A percentile compares a stretch with the other conserved stretches of the same genome.
These are phyloP conservation scores for Taiwanofungus camphoratus DNA, from an alignment of 1,284 basidiomycete species.

Conservation along the genomic window DNA sequence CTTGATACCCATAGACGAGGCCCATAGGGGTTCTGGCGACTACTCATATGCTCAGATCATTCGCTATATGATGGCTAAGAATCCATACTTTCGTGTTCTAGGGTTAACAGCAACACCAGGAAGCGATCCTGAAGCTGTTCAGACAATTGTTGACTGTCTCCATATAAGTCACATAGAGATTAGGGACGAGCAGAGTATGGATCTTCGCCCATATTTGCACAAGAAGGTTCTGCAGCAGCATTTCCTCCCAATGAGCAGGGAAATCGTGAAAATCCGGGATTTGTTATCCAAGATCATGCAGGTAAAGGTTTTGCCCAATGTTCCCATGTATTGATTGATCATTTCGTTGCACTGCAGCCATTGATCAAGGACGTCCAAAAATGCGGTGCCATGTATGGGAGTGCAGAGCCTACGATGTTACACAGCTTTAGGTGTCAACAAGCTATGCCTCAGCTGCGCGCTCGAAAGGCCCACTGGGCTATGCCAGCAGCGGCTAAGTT, in stretches of 20 bases:
- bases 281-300: slow-evolving; percentile 65
- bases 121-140: slow-evolving; percentile 79
- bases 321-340: neutral
- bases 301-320: slow-evolving; percentile 37
- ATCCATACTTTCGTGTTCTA: slow-evolving; percentile 89
- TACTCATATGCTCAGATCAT: slow-evolving; percentile 92
- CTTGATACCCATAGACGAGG: slow-evolving; percentile 69
- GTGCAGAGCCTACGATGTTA: slow-evolving; percentile 38
- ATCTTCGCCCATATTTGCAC: slow-evolving; percentile 84
- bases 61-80: slow-evolving; percentile 87
- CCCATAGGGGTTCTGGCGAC: slow-evolving; percentile 89
- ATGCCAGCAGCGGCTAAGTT: slow-evolving; percentile 16
- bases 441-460: slow-evolving; percentile 31
- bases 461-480: slow-evolving; percentile 26
- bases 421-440: slow-evolving; percentile 51
- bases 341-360: slow-evolving; percentile 16
- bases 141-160: slow-evolving; percentile 89
- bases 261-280: slow-evolving; percentile 51
- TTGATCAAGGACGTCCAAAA: slow-evolving; percentile 26
- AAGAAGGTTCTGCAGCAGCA: slow-evolving; percentile 79
- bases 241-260: slow-evolving; percentile 62
- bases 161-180: slow-evolving; percentile 97
- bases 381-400: slow-evolving; percentile 24
- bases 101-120: slow-evolving; percentile 97
- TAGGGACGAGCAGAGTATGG: slow-evolving; percentile 86